These are phyloP conservation scores for Suhomyces sp. DNA, from an alignment of 805 yeast genomes.

Conservation along the genomic window DNA sequence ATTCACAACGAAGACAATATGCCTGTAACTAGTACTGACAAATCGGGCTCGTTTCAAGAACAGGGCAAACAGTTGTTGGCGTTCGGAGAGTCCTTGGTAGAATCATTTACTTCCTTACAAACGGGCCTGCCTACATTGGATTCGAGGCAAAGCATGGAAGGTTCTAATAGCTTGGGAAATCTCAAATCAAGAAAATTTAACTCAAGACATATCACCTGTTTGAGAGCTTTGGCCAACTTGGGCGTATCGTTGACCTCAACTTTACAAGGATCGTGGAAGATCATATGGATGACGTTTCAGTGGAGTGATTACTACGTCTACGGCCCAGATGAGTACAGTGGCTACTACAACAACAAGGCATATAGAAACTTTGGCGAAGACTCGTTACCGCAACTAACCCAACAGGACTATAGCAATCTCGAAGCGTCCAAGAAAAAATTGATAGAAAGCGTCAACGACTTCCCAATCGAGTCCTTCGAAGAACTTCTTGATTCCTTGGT, in stretches of 20 bases:
- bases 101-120: constrained; percentile 35
- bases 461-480: constrained; percentile 48
- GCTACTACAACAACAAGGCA: constrained; percentile 30
- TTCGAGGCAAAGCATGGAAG: constrained; percentile 1
- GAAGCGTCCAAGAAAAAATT: constrained; percentile 59
- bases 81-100: constrained; percentile 51
- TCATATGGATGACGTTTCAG: constrained; percentile 59
- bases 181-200: constrained; percentile 45
- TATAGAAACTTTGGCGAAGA: constrained; percentile 17
- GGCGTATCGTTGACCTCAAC: constrained; percentile 81
- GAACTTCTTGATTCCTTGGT: constrained; percentile 48
- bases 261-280: constrained; percentile 64
- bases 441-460: constrained; percentile 57
- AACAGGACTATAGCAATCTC: constrained; percentile 49
- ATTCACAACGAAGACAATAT: constrained; percentile 12
- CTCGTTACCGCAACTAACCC: constrained; percentile 32
- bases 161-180: background rate
- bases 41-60: constrained; percentile 12
- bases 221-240: constrained; percentile 73
- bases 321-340: constrained; percentile 46
- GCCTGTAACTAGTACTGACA: background rate
- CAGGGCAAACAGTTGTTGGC: constrained; percentile 38
- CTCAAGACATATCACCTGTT: constrained; percentile 68
- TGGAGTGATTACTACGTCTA: constrained; percentile 74
- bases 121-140: background rate